Conservation (phyloP, 2,329 filamentous ascomycete species). For the Paecilomyces formosus region DNA sequence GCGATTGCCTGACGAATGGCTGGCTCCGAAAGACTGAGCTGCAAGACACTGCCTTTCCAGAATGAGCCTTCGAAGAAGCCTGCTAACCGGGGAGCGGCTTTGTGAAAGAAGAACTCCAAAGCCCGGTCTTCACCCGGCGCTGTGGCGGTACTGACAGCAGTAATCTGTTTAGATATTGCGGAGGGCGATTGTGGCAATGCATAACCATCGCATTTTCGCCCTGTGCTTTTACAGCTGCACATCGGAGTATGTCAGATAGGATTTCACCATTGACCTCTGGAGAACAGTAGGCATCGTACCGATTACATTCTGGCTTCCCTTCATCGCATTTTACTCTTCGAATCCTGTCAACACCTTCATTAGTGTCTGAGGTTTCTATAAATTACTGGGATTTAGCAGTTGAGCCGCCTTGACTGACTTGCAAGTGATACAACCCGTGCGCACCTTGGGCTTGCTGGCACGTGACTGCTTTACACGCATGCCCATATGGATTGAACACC, state of each 20-base stretch:
- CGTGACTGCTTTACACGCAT: background rate
- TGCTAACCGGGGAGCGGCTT: constrained; percentile 56
- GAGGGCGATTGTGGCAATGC: background rate
- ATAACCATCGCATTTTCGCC: background rate
- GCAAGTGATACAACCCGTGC: constrained; percentile 59
- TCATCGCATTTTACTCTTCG: constrained; percentile 60
- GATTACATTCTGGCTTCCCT: constrained; percentile 51
- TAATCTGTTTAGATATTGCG: background rate
- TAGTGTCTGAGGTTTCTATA: background rate
- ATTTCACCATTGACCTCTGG: constrained; percentile 19
- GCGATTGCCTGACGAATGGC: constrained; percentile 60
- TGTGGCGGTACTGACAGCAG: background rate
- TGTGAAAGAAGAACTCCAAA: constrained; percentile 35
- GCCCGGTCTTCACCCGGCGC: background rate
- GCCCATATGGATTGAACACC: background rate
- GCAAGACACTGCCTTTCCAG: constrained; percentile 56
- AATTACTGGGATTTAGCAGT: background rate
- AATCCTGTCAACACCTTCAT: constrained; percentile 6
- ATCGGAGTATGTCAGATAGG: background rate
- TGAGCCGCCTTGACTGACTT: constrained; percentile 45
- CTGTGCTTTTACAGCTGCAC: background rate
- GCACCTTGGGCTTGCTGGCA: constrained; percentile 1
- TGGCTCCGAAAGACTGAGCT: constrained; percentile 55
- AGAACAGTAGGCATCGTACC: constrained; percentile 43
- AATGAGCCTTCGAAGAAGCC: constrained; percentile 61